Percentiles rank a stretch among this genome's conserved stretches.
phyloP scores from a whole-genome alignment of 116 monocot genomes.

The Dioscorea cayenensis region DNA sequence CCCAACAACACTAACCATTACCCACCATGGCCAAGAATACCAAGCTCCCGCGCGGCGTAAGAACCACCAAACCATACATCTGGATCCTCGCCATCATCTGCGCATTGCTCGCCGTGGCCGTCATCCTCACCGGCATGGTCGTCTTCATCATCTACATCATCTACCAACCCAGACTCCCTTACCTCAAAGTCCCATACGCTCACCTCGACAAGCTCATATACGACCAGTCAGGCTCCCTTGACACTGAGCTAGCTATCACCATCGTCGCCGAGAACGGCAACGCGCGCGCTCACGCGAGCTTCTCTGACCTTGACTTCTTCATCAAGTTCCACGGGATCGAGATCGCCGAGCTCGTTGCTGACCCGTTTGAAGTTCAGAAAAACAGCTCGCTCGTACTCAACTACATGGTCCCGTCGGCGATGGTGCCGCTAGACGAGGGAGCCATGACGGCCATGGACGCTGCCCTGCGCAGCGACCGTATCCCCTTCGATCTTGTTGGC shows the following conservation, averaged over 20 bases:
- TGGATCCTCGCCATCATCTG: slow-evolving; percentile 7
- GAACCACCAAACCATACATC: slow-evolving; percentile 4
- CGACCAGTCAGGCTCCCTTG: slow-evolving; percentile 38
- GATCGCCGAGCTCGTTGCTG: slow-evolving; percentile 30
- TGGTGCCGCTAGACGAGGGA: slow-evolving; percentile 30
- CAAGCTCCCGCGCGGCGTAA: neutral
- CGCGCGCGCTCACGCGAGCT: slow-evolving; percentile 17
- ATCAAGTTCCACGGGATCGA: slow-evolving; percentile 26
- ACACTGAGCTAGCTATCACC: slow-evolving; percentile 16
- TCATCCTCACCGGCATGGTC: neutral
- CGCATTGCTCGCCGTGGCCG: neutral
- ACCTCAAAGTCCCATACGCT: slow-evolving; percentile 25
- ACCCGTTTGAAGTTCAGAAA: slow-evolving; percentile 21
- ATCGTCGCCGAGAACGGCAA: slow-evolving; percentile 47
- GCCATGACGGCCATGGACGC: slow-evolving; percentile 31
- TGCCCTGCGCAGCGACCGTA: slow-evolving; percentile 20
- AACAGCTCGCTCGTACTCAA: slow-evolving; percentile 36
- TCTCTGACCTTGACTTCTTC: slow-evolving; percentile 20
- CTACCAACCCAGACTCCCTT: slow-evolving; percentile 19
- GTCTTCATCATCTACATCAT: neutral
- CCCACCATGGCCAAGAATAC: neutral
- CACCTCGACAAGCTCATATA: slow-evolving; percentile 30
- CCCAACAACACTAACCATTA: neutral
- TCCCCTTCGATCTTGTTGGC: slow-evolving; percentile 30
- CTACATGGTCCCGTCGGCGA: slow-evolving; percentile 24